These are phyloP conservation scores for Cydonia oblonga DNA, from an alignment of 331 rosid genomes.

Conservation along the genomic window DNA sequence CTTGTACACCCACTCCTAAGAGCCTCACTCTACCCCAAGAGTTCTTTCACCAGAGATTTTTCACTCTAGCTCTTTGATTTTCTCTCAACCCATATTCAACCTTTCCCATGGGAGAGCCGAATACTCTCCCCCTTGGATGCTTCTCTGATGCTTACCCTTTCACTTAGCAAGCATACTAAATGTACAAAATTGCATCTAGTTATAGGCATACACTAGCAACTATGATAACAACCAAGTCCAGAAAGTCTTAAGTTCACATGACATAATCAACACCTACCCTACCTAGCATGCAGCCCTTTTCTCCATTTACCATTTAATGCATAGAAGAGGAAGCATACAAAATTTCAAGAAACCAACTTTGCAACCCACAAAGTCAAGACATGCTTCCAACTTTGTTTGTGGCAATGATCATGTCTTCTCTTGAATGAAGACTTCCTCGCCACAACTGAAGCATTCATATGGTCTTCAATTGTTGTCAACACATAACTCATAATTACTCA, in stretches of 20 bases:
- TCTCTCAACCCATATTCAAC: not conserved
- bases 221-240: not conserved
- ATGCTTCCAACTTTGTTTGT: not conserved
- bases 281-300: not conserved
- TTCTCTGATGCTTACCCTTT: not conserved
- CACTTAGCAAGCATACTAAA: not conserved
- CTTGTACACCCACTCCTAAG: not conserved
- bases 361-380: not conserved
- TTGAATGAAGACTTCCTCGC: not conserved
- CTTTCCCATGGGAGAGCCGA: not conserved
- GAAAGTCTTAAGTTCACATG: not conserved
- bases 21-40: not conserved
- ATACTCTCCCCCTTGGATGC: not conserved
- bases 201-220: not conserved
- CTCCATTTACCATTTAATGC: not conserved
- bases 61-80: not conserved
- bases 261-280: not conserved
- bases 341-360: not conserved
- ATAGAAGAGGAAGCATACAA: not conserved
- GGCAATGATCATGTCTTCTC: not conserved
- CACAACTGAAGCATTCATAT: not conserved
- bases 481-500: not conserved
- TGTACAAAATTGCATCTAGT: not conserved
- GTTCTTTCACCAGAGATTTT: not conserved
- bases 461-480: too few relatives aligned